Conservation (phyloP, 2,329 filamentous ascomycete genomes). For the Fusarium pilosicola region DNA sequence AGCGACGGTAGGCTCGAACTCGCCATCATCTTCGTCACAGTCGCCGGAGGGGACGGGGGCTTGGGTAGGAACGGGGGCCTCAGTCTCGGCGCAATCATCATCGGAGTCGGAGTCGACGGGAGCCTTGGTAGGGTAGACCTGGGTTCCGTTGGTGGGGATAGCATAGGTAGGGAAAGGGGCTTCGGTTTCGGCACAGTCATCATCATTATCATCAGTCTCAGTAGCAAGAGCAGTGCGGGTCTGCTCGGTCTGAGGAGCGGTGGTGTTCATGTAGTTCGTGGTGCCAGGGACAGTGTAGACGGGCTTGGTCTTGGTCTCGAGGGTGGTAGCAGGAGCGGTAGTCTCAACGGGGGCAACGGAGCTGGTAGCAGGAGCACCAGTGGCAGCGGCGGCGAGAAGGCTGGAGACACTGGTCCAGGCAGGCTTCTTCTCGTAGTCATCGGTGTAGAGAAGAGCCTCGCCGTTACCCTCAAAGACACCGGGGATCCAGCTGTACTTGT, state of each 20-base stretch:
- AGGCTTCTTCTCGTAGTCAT: conserved; percentile 52
- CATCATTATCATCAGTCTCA: conserved; percentile 23
- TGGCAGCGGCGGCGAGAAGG: conserved; percentile 46
- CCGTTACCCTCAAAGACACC: conserved; percentile 52
- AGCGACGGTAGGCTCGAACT: conserved; percentile 2
- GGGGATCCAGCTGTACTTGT: conserved; percentile 53
- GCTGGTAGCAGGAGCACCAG: not conserved
- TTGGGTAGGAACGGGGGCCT: not conserved
- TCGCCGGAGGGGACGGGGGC: not conserved
- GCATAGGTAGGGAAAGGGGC: conserved; percentile 27
- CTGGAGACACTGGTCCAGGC: conserved; percentile 53
- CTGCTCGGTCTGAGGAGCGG: conserved; percentile 24
- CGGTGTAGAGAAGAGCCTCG: conserved; percentile 53
- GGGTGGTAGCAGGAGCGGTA: conserved; percentile 16
- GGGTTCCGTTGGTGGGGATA: conserved; percentile 30
- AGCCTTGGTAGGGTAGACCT: conserved; percentile 12
- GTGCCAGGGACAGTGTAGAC: conserved; percentile 9
- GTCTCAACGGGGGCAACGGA: conserved; percentile 7
- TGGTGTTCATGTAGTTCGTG: conserved; percentile 24
- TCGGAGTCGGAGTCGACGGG: conserved; percentile 1
- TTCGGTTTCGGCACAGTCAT: conserved; percentile 17
- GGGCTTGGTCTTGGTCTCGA: conserved; percentile 20
- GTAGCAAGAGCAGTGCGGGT: conserved; percentile 32
- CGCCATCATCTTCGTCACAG: not conserved
- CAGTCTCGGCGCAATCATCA: conserved; percentile 16